Evolutionary conservation across 768 basidiomycete species (phyloP).

Genomic region (Plicaturopsis crispa): DNA sequence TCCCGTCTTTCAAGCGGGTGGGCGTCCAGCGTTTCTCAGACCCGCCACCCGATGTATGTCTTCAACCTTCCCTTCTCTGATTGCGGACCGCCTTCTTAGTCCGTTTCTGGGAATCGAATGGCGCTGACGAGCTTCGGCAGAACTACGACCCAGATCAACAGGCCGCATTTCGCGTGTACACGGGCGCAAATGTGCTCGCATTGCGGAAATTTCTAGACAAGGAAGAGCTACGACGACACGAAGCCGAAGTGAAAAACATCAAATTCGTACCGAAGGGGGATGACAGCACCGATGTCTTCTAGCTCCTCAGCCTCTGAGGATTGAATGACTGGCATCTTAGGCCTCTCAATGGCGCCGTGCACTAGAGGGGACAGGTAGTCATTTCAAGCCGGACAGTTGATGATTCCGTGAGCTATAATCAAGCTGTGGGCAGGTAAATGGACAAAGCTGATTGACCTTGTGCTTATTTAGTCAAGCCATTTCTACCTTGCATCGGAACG

Average conservation of each 20-base stretch:
- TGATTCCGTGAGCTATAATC: too few relatives aligned
- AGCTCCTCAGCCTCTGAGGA: too few relatives aligned
- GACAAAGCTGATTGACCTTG: too few relatives aligned
- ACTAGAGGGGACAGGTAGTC: too few relatives aligned
- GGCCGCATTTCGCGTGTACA: slow-evolving; percentile 75
- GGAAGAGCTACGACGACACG: slow-evolving; percentile 48
- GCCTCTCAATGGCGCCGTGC: too few relatives aligned
- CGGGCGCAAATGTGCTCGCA: slow-evolving; percentile 52
- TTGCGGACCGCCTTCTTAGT: neutral
- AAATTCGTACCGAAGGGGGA: slow-evolving; percentile 54
- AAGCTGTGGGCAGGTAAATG: too few relatives aligned
- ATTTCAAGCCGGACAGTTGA: too few relatives aligned
- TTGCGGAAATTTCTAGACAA: slow-evolving; percentile 68
- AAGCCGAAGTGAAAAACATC: slow-evolving; percentile 53
- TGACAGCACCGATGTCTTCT: slow-evolving; percentile 59
- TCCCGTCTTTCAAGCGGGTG: slow-evolving; percentile 61
- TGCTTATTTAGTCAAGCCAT: too few relatives aligned
- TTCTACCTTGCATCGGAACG: too few relatives aligned
- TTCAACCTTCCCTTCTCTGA: slow-evolving; percentile 9
- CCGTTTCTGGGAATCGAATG: neutral
- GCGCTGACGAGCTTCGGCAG: slow-evolving; percentile 27
- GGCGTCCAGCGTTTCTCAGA: slow-evolving; percentile 78
- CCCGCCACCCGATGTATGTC: slow-evolving; percentile 50
- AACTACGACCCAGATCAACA: slow-evolving; percentile 58
- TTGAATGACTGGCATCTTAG: too few relatives aligned